Percentiles rank a stretch among this genome's conserved stretches.
These are phyloP conservation scores for Larix sibirica DNA, from an alignment of 83 land plant species.

Conservation along the genomic window DNA sequence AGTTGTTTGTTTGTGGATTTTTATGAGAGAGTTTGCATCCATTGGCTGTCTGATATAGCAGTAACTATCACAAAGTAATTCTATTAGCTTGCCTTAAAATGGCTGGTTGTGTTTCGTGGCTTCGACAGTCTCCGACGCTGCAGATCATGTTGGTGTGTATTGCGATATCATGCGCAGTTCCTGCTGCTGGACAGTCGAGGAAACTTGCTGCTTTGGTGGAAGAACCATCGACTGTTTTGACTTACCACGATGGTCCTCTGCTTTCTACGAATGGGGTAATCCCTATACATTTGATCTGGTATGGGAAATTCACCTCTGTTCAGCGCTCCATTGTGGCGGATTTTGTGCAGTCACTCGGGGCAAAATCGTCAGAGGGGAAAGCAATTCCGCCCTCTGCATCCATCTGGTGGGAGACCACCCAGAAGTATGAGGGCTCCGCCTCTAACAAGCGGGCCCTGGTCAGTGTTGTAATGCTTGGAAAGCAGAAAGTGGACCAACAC, in stretches of 20 bases:
- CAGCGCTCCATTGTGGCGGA: conserved; percentile 19
- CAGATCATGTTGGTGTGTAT: no score
- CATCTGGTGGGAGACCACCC: conserved; percentile 5
- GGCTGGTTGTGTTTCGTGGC: no score
- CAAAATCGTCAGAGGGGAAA: background rate
- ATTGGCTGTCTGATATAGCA: no score
- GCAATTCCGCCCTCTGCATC: conserved; percentile 3
- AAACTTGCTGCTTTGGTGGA: conserved; percentile 26
- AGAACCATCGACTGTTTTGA: conserved; percentile 30
- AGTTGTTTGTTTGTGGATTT: no score
- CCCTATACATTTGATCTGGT: conserved; percentile 37
- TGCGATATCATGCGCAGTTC: background rate
- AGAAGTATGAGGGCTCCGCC: background rate
- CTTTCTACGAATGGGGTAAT: conserved; percentile 32
- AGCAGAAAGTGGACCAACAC: background rate
- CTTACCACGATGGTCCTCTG: conserved; percentile 50
- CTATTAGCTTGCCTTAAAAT: no score
- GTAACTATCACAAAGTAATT: no score
- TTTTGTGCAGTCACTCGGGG: conserved; percentile 12
- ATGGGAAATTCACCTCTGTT: conserved; percentile 23
- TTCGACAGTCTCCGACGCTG: no score
- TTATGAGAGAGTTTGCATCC: no score
- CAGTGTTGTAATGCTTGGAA: background rate
- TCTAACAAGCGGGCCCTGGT: background rate
- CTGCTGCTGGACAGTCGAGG: background rate